Base-by-base conservation (phyloP, 2,329 filamentous ascomycete species). In the Diaporthe ilicicola region DNA sequence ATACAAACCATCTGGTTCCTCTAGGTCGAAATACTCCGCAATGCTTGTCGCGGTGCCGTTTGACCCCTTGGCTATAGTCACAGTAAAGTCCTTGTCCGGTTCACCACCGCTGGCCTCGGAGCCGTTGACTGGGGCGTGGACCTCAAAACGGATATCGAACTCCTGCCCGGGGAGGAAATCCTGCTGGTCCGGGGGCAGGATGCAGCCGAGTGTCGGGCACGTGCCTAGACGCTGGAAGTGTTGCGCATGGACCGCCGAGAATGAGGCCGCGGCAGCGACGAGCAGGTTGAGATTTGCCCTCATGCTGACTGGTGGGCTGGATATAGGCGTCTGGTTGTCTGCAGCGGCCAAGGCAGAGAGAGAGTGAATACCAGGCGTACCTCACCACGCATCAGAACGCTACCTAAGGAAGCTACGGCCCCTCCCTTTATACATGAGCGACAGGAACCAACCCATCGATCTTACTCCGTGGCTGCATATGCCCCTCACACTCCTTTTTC, bases 101-200 rank as follows among this genome's bases (percentile, higher is more conserved):
- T 89, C 86, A 71, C 89, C 89, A 70, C 88, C 82, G 75, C 90
- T 88, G n/a, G 91, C 91, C 81, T 96, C 93, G 46, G 92, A 93
- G 74, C 94, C 93, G 80, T 96, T 96, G 78, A 91, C 86, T 7
- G 93, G 93, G 12, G 93, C 92, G 78, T 95, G 93, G 37, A 96
- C 89, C 80, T 96, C 93, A 72, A 95, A 88, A 72, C 93, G 91
- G 73, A 97, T 91, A 79, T 96, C 94, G 77, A 96, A 96, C 79
- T 89, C 91, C 82, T 96, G 93, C 15, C 93, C 93, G 6, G 93
- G 91, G 1, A 97, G 87, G 82, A 96, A 96, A 77, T 96, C 93
- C 74, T 92, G 90, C 83, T 89, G 87, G 74, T 91, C 88, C 1
- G 89, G 89, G 17, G 89, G 89, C 17, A 91, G 81, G 56, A 91